Evolutionary conservation across 1,284 basidiomycete genomes (phyloP).

Genomic region (Termitomyces sp.): DNA sequence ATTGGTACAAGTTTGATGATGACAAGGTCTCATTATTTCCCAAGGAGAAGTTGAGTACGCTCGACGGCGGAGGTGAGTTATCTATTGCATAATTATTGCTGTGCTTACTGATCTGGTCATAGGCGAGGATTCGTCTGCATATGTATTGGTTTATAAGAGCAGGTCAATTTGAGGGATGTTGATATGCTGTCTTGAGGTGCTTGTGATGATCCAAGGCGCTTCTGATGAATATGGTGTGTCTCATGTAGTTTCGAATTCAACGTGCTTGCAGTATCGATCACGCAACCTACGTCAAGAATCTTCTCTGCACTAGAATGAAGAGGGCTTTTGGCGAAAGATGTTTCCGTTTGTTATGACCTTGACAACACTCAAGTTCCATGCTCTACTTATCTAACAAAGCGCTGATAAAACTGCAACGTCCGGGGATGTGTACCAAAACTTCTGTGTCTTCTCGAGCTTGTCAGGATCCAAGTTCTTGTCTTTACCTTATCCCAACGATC

Average conservation of each 20-base stretch:
- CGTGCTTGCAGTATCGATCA: background rate
- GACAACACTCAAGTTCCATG: no score
- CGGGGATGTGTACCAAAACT: no score
- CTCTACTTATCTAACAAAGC: no score
- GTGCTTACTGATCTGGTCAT: background rate
- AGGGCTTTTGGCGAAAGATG: background rate
- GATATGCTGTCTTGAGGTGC: background rate
- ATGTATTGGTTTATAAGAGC: conserved; percentile 79
- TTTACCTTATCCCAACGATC: no score
- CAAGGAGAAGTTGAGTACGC: conserved; percentile 73
- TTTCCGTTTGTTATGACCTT: no score
- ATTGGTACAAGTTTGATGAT: conserved; percentile 91
- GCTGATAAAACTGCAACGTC: no score
- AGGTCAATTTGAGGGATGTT: conserved; percentile 29
- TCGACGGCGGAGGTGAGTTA: conserved; percentile 75
- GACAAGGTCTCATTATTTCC: conserved; percentile 85
- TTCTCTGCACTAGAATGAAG: background rate
- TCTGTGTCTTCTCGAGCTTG: no score
- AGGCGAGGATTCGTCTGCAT: conserved; percentile 76
- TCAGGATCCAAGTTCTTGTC: no score
- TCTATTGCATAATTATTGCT: conserved; percentile 9
- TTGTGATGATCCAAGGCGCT: background rate
- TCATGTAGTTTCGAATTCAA: background rate
- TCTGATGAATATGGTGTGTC: background rate
- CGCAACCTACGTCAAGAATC: background rate